phyloP scores from a whole-genome alignment of 306 rosid species.

The Mucuna pruriens region DNA sequence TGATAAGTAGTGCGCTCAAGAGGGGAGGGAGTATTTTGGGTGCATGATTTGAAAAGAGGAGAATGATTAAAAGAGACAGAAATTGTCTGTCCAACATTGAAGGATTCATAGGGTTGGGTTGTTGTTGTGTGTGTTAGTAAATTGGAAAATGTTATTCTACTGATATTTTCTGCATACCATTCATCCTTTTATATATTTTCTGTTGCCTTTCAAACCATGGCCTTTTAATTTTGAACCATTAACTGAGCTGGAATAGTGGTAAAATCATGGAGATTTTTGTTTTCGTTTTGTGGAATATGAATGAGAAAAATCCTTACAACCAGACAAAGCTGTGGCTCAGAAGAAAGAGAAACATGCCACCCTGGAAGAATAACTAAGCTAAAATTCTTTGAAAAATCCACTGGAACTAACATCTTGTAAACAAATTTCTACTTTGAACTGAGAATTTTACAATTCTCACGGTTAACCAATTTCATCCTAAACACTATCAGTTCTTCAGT shows the following conservation, averaged over 20 bases:
- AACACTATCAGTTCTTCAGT: neutral
- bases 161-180: neutral
- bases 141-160: neutral
- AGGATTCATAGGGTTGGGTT: neutral
- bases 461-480: neutral
- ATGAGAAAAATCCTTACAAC: conserved; percentile 21
- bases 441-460: conserved; percentile 2
- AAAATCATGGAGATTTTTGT: conserved; percentile 7
- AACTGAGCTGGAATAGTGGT: neutral
- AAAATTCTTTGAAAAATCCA: neutral
- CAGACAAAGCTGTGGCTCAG: conserved; percentile 17
- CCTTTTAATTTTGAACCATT: neutral
- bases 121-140: neutral
- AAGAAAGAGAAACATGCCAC: conserved; percentile 26
- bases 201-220: neutral
- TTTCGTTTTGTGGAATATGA: conserved; percentile 3
- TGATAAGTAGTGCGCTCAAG: neutral
- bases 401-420: neutral
- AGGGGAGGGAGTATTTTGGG: neutral
- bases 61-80: neutral
- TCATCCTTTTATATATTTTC: neutral
- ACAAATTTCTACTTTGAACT: neutral
- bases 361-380: neutral
- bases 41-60: neutral
- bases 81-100: neutral